These are phyloP conservation scores for Penicillium egyptiacum DNA, from an alignment of 495 filamentous ascomycete species.

Conservation along the genomic window DNA sequence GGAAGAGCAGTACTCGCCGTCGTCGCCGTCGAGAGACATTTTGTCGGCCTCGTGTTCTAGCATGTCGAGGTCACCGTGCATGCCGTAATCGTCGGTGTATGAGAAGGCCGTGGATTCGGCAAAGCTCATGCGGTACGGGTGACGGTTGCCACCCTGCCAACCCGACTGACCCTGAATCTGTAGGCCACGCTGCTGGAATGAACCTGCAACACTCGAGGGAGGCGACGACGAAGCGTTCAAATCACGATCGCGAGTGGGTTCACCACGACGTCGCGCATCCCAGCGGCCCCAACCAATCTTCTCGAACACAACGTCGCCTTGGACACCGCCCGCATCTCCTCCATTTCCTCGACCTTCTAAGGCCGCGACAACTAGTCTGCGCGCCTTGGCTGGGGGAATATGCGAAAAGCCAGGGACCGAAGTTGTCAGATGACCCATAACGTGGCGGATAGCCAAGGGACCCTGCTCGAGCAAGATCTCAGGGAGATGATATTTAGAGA, in stretches of 20 bases:
- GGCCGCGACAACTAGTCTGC: slow-evolving; percentile 81
- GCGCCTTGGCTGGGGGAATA: slow-evolving; percentile 88
- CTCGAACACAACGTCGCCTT: slow-evolving; percentile 83
- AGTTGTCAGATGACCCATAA: slow-evolving; percentile 90
- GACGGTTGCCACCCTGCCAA: slow-evolving; percentile 44
- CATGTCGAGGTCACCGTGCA: slow-evolving; percentile 59
- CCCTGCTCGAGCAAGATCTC: slow-evolving; percentile 87
- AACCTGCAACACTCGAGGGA: slow-evolving; percentile 54
- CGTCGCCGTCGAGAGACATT: slow-evolving; percentile 87
- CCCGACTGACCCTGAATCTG: slow-evolving; percentile 57
- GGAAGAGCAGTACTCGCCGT: slow-evolving; percentile 64
- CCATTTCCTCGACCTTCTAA: slow-evolving; percentile 71
- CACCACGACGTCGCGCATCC: slow-evolving; percentile 76
- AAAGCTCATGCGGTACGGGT: slow-evolving; percentile 59
- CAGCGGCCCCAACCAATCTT: slow-evolving; percentile 98
- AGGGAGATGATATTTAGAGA: slow-evolving; percentile 90
- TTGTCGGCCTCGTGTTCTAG: slow-evolving; percentile 88
- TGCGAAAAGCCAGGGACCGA: slow-evolving; percentile 89
- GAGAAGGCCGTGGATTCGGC: slow-evolving; percentile 72
- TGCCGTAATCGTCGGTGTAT: slow-evolving; percentile 60
- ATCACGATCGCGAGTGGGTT: slow-evolving; percentile 52
- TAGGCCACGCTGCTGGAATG: slow-evolving; percentile 55
- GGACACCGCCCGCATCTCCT: slow-evolving; percentile 59
- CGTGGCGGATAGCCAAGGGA: slow-evolving; percentile 87
- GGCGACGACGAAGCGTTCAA: slow-evolving; percentile 37